Evolutionary conservation across 257 asterid species (phyloP).

Genomic region (Lantana camara): DNA sequence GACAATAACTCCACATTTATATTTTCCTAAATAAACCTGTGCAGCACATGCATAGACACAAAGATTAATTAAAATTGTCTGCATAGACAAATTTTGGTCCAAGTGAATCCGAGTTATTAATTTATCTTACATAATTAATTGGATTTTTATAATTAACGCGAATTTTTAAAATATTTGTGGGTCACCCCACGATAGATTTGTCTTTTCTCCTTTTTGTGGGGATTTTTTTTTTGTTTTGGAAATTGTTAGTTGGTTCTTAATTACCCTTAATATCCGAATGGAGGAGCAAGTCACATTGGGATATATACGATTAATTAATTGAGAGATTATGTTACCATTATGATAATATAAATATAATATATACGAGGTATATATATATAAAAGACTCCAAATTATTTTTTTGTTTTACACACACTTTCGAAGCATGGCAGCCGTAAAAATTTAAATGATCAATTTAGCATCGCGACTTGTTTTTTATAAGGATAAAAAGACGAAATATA

Average conservation of each 20-base stretch:
- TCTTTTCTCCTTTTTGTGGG: conserved; percentile 26
- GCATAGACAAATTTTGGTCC: conserved; percentile 11
- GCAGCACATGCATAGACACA: not conserved
- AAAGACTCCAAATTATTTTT: too few relatives aligned
- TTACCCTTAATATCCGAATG: too few relatives aligned
- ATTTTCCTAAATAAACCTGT: conserved; percentile 1
- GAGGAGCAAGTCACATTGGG: too few relatives aligned
- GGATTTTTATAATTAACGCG: not conserved
- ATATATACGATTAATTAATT: too few relatives aligned
- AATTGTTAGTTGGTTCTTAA: conserved; percentile 19
- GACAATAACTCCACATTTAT: not conserved
- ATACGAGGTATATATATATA: too few relatives aligned
- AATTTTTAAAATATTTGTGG: conserved; percentile 1
- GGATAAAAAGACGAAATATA: too few relatives aligned
- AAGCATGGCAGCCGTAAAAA: too few relatives aligned
- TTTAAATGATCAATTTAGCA: too few relatives aligned
- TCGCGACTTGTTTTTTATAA: too few relatives aligned
- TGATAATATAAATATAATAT: too few relatives aligned
- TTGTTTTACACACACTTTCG: too few relatives aligned
- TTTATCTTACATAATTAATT: not conserved
- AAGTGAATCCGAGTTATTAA: not conserved
- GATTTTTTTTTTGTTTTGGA: conserved; percentile 17
- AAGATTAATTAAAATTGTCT: conserved; percentile 6
- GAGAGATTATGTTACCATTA: too few relatives aligned
- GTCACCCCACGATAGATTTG: conserved; percentile 24